Evolutionary conservation across 495 filamentous ascomycete species (phyloP), one percentile per base, ranked within the genome.

Genomic region (Hapsidospora chrysogenum): DNA sequence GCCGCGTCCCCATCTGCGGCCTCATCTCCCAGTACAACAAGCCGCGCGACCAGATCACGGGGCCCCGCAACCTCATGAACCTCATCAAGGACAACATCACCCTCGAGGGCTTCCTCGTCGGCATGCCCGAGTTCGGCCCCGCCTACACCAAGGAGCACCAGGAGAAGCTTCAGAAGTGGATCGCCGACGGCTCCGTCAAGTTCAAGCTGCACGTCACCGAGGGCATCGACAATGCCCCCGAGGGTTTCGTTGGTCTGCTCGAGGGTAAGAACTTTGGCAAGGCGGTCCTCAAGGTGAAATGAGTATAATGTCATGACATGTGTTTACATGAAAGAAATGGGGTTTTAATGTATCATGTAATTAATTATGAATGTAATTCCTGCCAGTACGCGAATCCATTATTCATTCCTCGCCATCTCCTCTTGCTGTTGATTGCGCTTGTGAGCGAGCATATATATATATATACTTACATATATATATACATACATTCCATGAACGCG

Each of bases 241-340:
- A 86, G 35, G 87, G 81, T 8, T 64, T 94, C 29, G 43, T 94
- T n/a, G 84, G 78, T n/a, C 76, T 96, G 63, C 63, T 93, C 37
- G 49, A 77, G 50, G 86, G 86, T 19, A 75, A 84, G 56, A 96
- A 96, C 60, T 80, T 83, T 61, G 86, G 86, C 41, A 96, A 96
- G 65, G 82, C 85, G 21, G 70, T 92, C 16, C 41, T 93, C 41
- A 78, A 82, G 60, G 76, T 87, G 41, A 11, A 29, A n/a, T 16
- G 14, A 11, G 9, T n/a, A n/a, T n/a, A n/a, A 6, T 21, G 17
- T 33, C 17, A 19, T 18, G 17, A 22, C 31, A 33, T 26, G n/a
- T n/a, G n/a, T n/a, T n/a, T n/a, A n/a, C n/a, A n/a, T n/a, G n/a
- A n/a, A n/a, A n/a, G n/a, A n/a, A n/a, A n/a, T n/a, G n/a, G n/a